Evolutionary conservation across 176 grass and related monocot species (phyloP).

Genomic region (Carex parvula): DNA sequence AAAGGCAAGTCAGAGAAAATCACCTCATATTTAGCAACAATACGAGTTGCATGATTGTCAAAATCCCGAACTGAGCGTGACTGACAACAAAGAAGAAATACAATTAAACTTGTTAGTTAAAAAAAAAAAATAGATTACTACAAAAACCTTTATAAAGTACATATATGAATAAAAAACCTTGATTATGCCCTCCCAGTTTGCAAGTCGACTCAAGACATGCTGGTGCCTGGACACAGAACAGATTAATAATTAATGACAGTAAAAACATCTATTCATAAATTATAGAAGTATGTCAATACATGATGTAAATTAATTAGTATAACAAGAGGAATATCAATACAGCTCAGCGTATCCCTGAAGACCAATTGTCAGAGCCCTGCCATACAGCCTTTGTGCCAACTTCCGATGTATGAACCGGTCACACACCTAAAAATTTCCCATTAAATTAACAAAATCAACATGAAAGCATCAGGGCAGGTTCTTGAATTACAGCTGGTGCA

Average conservation of each 20-base stretch:
- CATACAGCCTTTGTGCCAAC: slow-evolving; percentile 76
- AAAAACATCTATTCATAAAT: background rate
- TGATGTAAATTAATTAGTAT: slow-evolving; percentile 26
- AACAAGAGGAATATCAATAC: slow-evolving; percentile 46
- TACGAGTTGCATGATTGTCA: slow-evolving; percentile 80
- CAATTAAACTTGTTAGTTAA: background rate
- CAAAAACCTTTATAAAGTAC: background rate
- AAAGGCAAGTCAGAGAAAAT: background rate
- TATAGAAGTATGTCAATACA: slow-evolving; percentile 11
- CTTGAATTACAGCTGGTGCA: background rate
- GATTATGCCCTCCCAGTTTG: slow-evolving; percentile 89
- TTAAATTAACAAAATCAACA: slow-evolving; percentile 33
- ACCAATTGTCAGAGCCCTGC: slow-evolving; percentile 86
- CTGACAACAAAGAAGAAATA: slow-evolving; percentile 43
- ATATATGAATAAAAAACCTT: slow-evolving; percentile 48
- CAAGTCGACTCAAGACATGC: slow-evolving; percentile 66
- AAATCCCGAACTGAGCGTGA: slow-evolving; percentile 85
- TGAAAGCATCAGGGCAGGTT: background rate
- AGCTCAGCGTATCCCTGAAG: slow-evolving; percentile 94
- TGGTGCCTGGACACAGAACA: slow-evolving; percentile 59
- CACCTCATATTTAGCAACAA: slow-evolving; percentile 89
- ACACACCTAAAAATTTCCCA: slow-evolving; percentile 55
- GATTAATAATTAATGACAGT: slow-evolving; percentile 9
- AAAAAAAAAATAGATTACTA: slow-evolving; percentile 1
- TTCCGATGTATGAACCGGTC: slow-evolving; percentile 97